phyloP scores from a whole-genome alignment of 2,329 filamentous ascomycete species.

The Monilinia polystroma region DNA sequence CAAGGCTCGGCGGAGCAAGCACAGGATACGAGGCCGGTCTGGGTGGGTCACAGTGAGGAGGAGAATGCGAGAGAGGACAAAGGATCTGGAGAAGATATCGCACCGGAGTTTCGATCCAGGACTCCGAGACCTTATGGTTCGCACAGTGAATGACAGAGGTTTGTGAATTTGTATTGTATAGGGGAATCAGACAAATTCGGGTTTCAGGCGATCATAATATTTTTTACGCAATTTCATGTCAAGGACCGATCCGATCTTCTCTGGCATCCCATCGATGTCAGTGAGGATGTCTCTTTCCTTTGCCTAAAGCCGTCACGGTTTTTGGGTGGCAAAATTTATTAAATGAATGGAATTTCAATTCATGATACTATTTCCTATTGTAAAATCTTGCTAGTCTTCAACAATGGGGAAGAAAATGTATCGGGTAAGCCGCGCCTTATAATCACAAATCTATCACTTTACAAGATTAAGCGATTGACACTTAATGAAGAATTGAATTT shows the following conservation, averaged over 20 bases:
- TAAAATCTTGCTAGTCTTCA: no score
- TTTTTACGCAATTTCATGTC: neutral
- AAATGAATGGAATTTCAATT: neutral
- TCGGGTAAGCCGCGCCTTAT: no score
- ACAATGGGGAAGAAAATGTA: no score
- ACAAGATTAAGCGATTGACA: no score
- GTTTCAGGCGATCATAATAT: neutral
- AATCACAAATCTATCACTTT: no score
- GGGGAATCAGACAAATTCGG: neutral
- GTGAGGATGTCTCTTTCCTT: neutral
- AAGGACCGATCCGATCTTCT: neutral
- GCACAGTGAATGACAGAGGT: neutral
- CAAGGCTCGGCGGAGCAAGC: neutral
- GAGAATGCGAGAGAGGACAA: neutral
- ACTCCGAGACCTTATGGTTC: constrained; percentile 16
- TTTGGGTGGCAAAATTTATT: neutral
- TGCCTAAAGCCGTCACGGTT: neutral
- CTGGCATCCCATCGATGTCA: neutral
- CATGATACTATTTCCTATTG: neutral
- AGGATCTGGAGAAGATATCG: constrained; percentile 4
- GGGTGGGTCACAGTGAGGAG: neutral
- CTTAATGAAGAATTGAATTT: no score
- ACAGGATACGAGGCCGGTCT: constrained; percentile 3
- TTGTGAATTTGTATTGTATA: no score
- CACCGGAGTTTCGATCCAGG: constrained; percentile 18